Percentiles rank a stretch among this genome's conserved stretches.
phyloP scores from a whole-genome alignment of 2,329 filamentous ascomycete genomes.

The Hymenoscyphus albidus region DNA sequence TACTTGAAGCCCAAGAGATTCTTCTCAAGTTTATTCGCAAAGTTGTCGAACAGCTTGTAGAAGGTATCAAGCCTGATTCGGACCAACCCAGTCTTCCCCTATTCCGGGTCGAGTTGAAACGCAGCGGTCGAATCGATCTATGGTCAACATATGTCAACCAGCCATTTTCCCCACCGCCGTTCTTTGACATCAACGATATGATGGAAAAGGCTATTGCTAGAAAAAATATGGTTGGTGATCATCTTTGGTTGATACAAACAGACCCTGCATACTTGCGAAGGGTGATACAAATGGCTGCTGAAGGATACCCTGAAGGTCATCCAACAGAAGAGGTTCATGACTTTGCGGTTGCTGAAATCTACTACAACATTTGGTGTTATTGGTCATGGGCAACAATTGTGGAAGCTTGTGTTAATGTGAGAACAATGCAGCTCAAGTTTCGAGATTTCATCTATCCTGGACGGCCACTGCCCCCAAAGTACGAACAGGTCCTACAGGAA shows the following conservation, averaged over 20 bases:
- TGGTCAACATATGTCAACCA: constrained; percentile 15
- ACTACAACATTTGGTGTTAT: constrained; percentile 6
- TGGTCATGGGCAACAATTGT: constrained; percentile 12
- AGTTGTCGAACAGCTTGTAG: constrained; percentile 10
- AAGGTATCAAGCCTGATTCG: constrained; percentile 1
- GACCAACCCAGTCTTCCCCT: background rate
- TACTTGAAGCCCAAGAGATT: constrained; percentile 13
- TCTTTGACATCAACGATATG: constrained; percentile 11
- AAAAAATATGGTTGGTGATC: constrained; percentile 5
- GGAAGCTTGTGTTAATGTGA: constrained; percentile 7
- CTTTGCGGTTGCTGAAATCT: background rate
- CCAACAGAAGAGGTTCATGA: constrained; percentile 4
- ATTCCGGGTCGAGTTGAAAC: constrained; percentile 5
- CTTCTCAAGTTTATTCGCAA: constrained; percentile 7
- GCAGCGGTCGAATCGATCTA: background rate
- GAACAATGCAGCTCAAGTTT: constrained; percentile 5
- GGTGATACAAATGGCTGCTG: constrained; percentile 1
- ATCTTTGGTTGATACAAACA: constrained; percentile 16
- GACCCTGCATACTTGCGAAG: constrained; percentile 12
- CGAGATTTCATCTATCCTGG: constrained; percentile 9
- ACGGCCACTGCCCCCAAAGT: constrained; percentile 7
- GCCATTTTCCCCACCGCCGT: constrained; percentile 12
- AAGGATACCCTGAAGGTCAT: background rate
- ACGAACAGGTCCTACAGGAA: constrained; percentile 9
- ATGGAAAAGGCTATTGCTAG: constrained; percentile 5